phyloP scores from a whole-genome alignment of 202 grass and related monocot species.

The Saccharum hybrid region DNA sequence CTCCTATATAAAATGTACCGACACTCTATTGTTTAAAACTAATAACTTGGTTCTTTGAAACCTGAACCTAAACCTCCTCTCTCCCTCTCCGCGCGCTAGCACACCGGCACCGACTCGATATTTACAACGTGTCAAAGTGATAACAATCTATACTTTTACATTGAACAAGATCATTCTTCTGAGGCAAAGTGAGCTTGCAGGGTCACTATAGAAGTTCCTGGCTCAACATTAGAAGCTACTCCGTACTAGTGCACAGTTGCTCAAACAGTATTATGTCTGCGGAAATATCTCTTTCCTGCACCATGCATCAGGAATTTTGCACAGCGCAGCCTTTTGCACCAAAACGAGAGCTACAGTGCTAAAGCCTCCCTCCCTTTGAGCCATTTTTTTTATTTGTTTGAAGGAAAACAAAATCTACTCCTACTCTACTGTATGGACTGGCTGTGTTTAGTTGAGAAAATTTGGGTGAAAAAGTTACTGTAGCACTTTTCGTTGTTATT shows the following conservation, averaged over 20 bases:
- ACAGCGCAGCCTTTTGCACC: conserved; percentile 38
- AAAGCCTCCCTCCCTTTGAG: conserved; percentile 3
- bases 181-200: not conserved
- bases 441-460: too few species aligned
- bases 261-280: conserved; percentile 59
- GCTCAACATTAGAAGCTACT: too few species aligned
- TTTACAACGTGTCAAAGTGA: too few species aligned
- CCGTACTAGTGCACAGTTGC: not conserved
- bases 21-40: too few species aligned
- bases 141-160: too few species aligned
- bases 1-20: too few species aligned
- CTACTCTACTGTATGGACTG: not conserved
- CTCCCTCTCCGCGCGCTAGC: too few species aligned
- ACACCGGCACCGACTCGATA: too few species aligned
- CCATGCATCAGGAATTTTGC: conserved; percentile 49
- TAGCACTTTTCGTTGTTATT: too few species aligned
- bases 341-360: conserved; percentile 30
- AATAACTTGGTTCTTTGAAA: too few species aligned
- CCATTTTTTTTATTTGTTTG: not conserved
- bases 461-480: too few species aligned
- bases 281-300: conserved; percentile 27
- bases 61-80: too few species aligned
- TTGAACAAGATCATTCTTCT: not conserved
- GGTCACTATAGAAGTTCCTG: not conserved
- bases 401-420: not conserved